Evolutionary conservation across 441 rosid species (phyloP).

Genomic region (Erodium moschatum): DNA sequence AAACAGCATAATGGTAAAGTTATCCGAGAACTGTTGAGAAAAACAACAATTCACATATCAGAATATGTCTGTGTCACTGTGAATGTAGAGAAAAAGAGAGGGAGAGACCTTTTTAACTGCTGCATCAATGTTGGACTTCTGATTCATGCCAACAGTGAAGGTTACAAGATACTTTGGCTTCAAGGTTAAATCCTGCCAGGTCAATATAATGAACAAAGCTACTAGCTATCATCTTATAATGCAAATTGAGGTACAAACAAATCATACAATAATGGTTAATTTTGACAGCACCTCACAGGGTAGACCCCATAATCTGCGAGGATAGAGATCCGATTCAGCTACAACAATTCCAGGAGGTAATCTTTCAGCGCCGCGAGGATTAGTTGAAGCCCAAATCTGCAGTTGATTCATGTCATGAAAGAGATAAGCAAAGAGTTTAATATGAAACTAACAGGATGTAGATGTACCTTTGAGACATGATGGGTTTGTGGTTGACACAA

Average conservation of each 20-base stretch:
- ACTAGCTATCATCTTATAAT: neutral
- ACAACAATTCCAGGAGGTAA: constrained; percentile 74
- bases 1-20: constrained; percentile 81
- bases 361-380: constrained; percentile 92
- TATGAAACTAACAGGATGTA: constrained; percentile 15
- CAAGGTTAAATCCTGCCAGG: constrained; percentile 52
- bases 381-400: constrained; percentile 88
- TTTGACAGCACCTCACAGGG: constrained; percentile 55
- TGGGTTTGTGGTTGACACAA: constrained; percentile 16
- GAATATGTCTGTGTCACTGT: neutral
- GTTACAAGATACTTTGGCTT: constrained; percentile 69
- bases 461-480: constrained; percentile 43
- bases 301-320: constrained; percentile 76
- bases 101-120: constrained; percentile 62
- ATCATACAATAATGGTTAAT: neutral
- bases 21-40: constrained; percentile 65
- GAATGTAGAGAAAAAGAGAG: neutral
- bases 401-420: neutral
- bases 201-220: neutral
- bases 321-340: constrained; percentile 70
- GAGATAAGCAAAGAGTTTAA: too few species aligned
- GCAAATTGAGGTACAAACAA: too few species aligned
- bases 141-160: constrained; percentile 77
- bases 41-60: neutral
- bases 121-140: constrained; percentile 59